A percentile compares a stretch with the other conserved stretches of the same genome.
phyloP scores from a whole-genome alignment of 129 eudicot genomes.

The Flaveria brownii region DNA sequence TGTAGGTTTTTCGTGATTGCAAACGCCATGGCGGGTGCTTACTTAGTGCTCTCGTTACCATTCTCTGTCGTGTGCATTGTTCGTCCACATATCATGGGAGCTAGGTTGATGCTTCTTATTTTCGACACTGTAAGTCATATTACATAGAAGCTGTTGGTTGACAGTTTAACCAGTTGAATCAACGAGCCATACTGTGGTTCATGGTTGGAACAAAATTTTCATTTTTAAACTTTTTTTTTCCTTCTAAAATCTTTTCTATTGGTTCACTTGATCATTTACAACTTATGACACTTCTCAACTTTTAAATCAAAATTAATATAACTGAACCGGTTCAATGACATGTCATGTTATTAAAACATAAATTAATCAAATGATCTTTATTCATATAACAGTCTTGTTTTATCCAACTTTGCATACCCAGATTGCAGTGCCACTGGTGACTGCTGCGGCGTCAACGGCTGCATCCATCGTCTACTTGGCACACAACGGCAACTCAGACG shows the following conservation, averaged over 20 bases:
- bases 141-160: too few species aligned
- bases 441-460: conserved; percentile 73
- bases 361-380: background rate
- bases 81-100: conserved; percentile 63
- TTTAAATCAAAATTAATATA: too few species aligned
- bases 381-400: too few species aligned
- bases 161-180: too few species aligned
- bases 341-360: background rate
- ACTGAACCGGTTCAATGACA: too few species aligned
- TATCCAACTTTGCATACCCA: conserved; percentile 4
- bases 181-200: too few species aligned
- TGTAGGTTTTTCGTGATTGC: conserved; percentile 84
- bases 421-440: conserved; percentile 48
- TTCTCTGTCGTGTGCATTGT: conserved; percentile 79
- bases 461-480: conserved; percentile 81
- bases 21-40: conserved; percentile 76
- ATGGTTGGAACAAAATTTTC: too few species aligned
- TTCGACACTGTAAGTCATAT: conserved; percentile 62
- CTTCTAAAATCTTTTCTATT: too few species aligned
- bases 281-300: too few species aligned
- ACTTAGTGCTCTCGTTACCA: conserved; percentile 81
- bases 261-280: too few species aligned
- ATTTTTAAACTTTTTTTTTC: too few species aligned
- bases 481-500: conserved; percentile 67
- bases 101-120: conserved; percentile 69